These are phyloP conservation scores for Podaxis sp. DNA, from an alignment of 768 basidiomycete species.

Conservation along the genomic window DNA sequence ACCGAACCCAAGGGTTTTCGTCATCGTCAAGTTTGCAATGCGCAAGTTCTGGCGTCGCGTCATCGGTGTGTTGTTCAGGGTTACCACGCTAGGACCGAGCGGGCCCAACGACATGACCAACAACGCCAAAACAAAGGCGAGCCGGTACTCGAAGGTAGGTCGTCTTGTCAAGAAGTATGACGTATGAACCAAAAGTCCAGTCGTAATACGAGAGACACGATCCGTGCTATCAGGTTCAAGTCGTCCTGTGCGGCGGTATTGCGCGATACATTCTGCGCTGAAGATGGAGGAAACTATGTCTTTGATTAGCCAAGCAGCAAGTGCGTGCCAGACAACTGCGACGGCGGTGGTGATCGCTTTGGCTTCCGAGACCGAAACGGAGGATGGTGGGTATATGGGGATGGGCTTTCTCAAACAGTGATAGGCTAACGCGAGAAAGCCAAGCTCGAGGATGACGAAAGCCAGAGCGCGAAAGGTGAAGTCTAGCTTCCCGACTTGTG, in stretches of 20 bases:
- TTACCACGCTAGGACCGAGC: not conserved
- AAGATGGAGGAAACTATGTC: not conserved
- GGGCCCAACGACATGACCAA: not conserved
- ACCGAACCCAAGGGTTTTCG: not conserved
- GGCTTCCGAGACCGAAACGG: not conserved
- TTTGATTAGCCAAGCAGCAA: not conserved
- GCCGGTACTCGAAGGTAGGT: not conserved
- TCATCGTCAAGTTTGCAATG: slow-evolving; percentile 1
- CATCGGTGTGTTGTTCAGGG: too few relatives aligned
- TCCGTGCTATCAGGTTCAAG: not conserved
- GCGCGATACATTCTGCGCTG: not conserved
- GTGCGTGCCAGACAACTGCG: not conserved
- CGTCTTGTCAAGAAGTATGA: not conserved
- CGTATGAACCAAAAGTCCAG: not conserved
- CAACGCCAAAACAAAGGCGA: not conserved
- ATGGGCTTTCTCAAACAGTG: not conserved
- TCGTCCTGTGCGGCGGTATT: not conserved
- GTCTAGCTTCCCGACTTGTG: not conserved
- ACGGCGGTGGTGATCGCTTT: not conserved
- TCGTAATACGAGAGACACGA: not conserved
- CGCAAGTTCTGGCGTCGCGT: not conserved
- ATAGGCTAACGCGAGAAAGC: not conserved
- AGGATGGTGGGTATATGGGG: not conserved
- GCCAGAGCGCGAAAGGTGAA: not conserved
- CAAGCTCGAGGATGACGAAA: not conserved